Percentiles rank a stretch among this genome's conserved stretches.
Conservation (phyloP, 2,329 filamentous ascomycete genomes). For the Leptosphaerulina australis region DNA sequence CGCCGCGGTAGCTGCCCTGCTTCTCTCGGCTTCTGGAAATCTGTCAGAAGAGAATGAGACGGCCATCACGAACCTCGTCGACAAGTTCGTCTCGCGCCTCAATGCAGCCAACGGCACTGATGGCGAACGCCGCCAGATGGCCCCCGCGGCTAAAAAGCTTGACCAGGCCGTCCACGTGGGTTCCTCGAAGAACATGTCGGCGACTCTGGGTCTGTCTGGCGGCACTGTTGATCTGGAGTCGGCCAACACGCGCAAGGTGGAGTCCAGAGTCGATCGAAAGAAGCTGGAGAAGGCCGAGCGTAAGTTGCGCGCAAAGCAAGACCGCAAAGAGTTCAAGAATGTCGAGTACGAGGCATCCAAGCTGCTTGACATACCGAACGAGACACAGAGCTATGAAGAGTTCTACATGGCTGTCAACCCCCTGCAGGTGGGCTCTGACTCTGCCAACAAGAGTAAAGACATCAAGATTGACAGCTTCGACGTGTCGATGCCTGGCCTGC, state of each 20-base stretch:
- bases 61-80: slow-evolving; percentile 80
- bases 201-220: slow-evolving; percentile 85
- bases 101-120: slow-evolving; percentile 72
- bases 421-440: slow-evolving; percentile 78
- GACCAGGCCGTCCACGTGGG: slow-evolving; percentile 96
- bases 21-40: slow-evolving; percentile 91
- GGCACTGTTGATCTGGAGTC: slow-evolving; percentile 91
- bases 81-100: slow-evolving; percentile 86
- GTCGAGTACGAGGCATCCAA: slow-evolving; percentile 97
- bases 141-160: slow-evolving; percentile 79
- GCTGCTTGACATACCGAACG: slow-evolving; percentile 80
- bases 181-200: slow-evolving; percentile 93
- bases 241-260: slow-evolving; percentile 88
- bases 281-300: slow-evolving; percentile 98
- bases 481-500: slow-evolving; percentile 84
- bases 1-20: slow-evolving; percentile 79
- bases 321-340: slow-evolving; percentile 97
- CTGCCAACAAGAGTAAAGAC: slow-evolving; percentile 86
- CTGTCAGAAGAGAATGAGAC: slow-evolving; percentile 73
- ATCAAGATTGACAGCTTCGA: slow-evolving; percentile 98
- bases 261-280: slow-evolving; percentile 97
- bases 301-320: slow-evolving; percentile 97
- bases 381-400: slow-evolving; percentile 93
- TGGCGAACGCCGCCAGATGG: slow-evolving; percentile 70
- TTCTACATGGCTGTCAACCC: slow-evolving; percentile 99